These are phyloP conservation scores for Eucalyptus leucophloia DNA, from an alignment of 345 rosid species.

Conservation along the genomic window DNA sequence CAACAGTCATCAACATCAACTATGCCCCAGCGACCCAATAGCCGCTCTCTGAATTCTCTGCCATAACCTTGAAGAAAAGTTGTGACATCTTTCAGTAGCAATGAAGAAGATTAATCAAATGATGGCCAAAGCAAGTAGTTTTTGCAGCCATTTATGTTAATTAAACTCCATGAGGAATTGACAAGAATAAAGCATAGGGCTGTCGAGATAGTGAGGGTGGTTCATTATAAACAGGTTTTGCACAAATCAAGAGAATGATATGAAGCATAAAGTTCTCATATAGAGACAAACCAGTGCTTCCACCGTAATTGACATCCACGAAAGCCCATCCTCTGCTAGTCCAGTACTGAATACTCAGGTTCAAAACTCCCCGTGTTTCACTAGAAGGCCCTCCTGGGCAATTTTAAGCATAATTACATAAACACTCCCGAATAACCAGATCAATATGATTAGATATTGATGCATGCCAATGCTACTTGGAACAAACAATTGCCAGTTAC, in stretches of 20 bases:
- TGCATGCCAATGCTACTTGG: neutral
- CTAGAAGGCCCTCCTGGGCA: slow-evolving; percentile 85
- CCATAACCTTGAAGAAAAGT: slow-evolving; percentile 60
- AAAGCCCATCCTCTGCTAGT: slow-evolving; percentile 98
- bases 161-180: neutral
- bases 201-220: neutral
- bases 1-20: slow-evolving; percentile 97
- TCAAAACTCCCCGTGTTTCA: slow-evolving; percentile 67
- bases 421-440: neutral
- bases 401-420: neutral
- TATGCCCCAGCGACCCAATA: slow-evolving; percentile 70
- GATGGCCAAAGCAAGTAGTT: neutral
- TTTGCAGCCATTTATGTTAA: neutral
- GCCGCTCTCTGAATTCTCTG: slow-evolving; percentile 86
- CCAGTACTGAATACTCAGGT: slow-evolving; percentile 81
- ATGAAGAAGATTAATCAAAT: neutral
- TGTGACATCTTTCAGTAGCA: neutral
- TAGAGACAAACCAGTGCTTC: slow-evolving; percentile 85
- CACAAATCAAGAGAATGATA: neutral
- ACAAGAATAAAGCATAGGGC: neutral
- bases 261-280: neutral
- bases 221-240: neutral
- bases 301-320: slow-evolving; percentile 95
- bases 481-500: neutral
- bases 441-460: neutral